Conservation (phyloP, 345 rosid genomes). For the Euphorbia peplus region DNA sequence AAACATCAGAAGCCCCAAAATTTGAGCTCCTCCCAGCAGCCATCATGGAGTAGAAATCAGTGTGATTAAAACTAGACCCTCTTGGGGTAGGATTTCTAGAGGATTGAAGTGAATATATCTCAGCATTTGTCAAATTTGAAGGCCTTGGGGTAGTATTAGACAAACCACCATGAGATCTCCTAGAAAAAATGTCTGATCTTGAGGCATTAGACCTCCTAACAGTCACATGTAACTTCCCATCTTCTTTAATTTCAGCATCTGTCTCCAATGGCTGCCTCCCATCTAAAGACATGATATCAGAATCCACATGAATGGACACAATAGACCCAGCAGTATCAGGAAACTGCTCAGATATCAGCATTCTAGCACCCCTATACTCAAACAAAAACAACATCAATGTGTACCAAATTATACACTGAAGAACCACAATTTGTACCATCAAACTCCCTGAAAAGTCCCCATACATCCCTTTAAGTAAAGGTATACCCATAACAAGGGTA, state of each 20-base stretch:
- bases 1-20: conserved; percentile 66
- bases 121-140: conserved; percentile 87
- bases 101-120: conserved; percentile 84
- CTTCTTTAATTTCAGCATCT: conserved; percentile 78
- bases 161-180: conserved; percentile 54
- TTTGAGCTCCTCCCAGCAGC: conserved; percentile 80
- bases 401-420: conserved; percentile 97
- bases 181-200: conserved; percentile 56
- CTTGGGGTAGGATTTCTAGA: conserved; percentile 79
- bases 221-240: conserved; percentile 86
- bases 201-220: conserved; percentile 87
- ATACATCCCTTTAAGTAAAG: conserved; percentile 88
- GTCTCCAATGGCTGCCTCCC: conserved; percentile 77
- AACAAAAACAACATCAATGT: conserved; percentile 82
- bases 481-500: conserved; percentile 97
- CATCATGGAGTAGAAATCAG: conserved; percentile 86
- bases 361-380: conserved; percentile 87
- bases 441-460: conserved; percentile 61
- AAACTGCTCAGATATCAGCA: conserved; percentile 87
- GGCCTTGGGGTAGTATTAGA: conserved; percentile 78
- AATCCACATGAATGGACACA: conserved; percentile 82
- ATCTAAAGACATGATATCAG: conserved; percentile 84
- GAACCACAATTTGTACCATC: conserved; percentile 92
- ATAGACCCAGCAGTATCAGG: conserved; percentile 95
- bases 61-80: conserved; percentile 84